Base-by-base conservation (phyloP, 192 early-diverging fungal species). In the Backusella australiensis region DNA sequence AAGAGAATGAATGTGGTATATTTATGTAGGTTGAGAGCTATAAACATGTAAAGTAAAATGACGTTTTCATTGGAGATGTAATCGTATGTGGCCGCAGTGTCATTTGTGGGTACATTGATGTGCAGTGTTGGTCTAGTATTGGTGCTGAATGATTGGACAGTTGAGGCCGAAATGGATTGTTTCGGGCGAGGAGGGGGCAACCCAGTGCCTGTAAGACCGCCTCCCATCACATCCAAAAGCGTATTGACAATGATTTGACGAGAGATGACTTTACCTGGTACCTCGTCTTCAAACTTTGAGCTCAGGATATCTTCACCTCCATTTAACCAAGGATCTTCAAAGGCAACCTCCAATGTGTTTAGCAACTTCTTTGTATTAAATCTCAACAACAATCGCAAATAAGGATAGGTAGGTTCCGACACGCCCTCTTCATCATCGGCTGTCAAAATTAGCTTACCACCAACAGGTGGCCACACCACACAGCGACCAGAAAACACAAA, bases 401-500 rank as follows among this genome's bases (percentile, higher is more conserved):
- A 90, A 34, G 89, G 89, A 69, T 90, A 90, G 2, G 89, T 90
- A 29, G 89, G 89, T 75, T 90, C 89, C 4, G 86, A 72, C 8
- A 76, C 39, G 1, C 77, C 85, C 63, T 87, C 85, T 7, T 68
- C 69, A 34, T 88, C 81, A 36, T 88, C 86, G 1, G 85, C 86
- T 6, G 89, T 90, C 67, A 90, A 52, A 19, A 90, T 80, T 32
- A 90, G 78, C 29, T 85, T 79, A 5, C 87, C 89, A 29, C 87
- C 87, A 3, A 81, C 52, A 21, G 81, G 82, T 11, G 89, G 89
- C 89, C 89, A 90, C 44, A 87, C 86, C 19, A 90, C 85, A 73
- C 89, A 90, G 56, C 87, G 70, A 4, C 89, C 89, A 17, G 89
- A 90, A 70, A 90, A 90, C 6, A 90, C 80, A 72, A 90, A 90